A percentile compares a stretch with the other conserved stretches of the same genome.
phyloP scores from a whole-genome alignment of 495 filamentous ascomycete genomes.

The Cairneyella variabilis region DNA sequence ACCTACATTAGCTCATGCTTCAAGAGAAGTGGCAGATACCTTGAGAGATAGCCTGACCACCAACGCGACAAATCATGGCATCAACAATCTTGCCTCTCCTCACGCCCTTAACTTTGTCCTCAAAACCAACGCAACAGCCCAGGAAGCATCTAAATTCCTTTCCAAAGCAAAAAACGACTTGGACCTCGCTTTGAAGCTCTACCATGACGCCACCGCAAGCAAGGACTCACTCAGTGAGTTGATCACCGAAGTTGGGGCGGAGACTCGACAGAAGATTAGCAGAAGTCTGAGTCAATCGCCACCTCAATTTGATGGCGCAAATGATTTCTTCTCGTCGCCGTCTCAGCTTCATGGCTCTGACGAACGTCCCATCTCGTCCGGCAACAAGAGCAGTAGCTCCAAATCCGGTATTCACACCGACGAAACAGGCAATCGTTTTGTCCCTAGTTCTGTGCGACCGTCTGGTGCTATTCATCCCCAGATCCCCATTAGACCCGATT shows the following conservation, averaged over 20 bases:
- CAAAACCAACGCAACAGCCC: not conserved
- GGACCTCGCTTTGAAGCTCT: not conserved
- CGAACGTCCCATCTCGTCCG: not conserved
- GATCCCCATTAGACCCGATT: conserved; percentile 2
- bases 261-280: not conserved
- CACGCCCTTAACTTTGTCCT: not conserved
- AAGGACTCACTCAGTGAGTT: not conserved
- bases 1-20: not conserved
- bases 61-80: not conserved
- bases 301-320: not conserved
- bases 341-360: not conserved
- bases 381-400: not conserved
- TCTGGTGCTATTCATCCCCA: not conserved
- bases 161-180: not conserved
- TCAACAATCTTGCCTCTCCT: not conserved
- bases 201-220: not conserved
- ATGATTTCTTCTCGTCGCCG: not conserved
- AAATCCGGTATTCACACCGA: conserved; percentile 1
- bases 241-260: not conserved
- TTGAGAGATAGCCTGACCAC: not conserved
- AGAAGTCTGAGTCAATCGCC: not conserved
- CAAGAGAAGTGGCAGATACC: not conserved
- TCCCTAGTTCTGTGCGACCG: not conserved
- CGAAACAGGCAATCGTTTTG: not conserved
- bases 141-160: not conserved